Percentiles rank a stretch among this genome's conserved stretches.
These are phyloP conservation scores for Alternaria arbusti DNA, from an alignment of 2,329 filamentous ascomycete species.

Conservation along the genomic window DNA sequence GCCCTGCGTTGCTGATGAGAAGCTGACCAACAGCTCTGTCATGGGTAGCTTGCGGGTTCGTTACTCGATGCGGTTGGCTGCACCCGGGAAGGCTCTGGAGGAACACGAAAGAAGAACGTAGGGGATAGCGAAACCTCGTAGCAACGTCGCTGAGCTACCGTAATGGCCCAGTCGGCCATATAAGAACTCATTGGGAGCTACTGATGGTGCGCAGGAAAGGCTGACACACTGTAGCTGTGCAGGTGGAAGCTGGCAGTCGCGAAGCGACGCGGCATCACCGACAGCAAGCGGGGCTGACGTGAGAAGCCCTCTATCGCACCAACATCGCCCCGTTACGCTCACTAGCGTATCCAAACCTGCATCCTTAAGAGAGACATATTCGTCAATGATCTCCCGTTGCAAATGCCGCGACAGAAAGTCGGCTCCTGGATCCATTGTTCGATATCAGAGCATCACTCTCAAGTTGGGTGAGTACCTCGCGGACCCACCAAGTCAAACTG, in stretches of 20 bases:
- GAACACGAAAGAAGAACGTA: background rate
- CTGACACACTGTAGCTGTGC: background rate
- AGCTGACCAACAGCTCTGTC: slow-evolving; percentile 10
- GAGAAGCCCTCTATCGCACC: background rate
- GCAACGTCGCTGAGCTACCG: background rate
- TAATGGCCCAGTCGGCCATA: background rate
- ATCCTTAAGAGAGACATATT: no score
- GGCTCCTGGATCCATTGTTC: no score
- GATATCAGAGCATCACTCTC: no score
- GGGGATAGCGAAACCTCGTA: background rate
- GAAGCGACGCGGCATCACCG: background rate
- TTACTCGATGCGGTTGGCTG: background rate
- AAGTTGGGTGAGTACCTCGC: no score
- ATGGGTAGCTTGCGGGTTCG: background rate
- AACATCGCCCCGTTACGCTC: background rate
- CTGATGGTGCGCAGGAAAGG: background rate
- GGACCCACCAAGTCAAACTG: no score
- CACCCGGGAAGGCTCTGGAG: background rate
- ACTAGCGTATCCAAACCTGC: background rate
- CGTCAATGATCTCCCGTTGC: no score
- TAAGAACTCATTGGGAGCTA: background rate
- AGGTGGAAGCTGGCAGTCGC: background rate
- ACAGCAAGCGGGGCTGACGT: background rate
- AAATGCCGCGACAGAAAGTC: no score
- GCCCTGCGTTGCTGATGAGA: slow-evolving; percentile 4